Conservation (phyloP, 371 early-diverging fungal genomes). For the Smittium mucronatum region DNA sequence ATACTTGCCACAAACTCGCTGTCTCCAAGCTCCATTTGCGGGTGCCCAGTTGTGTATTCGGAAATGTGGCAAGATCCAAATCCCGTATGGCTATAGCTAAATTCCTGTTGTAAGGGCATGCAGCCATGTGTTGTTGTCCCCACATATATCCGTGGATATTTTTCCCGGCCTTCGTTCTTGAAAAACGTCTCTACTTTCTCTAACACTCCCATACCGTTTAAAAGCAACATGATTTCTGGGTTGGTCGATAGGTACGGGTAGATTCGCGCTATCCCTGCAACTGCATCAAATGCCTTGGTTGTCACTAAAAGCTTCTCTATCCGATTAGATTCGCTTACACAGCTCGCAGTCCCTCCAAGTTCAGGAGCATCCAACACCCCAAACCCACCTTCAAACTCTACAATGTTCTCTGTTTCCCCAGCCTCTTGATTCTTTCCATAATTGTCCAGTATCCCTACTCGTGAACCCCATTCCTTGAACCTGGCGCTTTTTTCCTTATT, state of each 20-base stretch:
- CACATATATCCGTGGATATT: conserved; percentile 27
- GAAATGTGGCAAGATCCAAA: conserved; percentile 30
- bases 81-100: conserved; percentile 37
- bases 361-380: neutral
- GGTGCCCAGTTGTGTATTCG: conserved; percentile 24
- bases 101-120: conserved; percentile 33
- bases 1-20: conserved; percentile 19
- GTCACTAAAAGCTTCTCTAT: conserved; percentile 27
- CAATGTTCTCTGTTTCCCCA: conserved; percentile 14
- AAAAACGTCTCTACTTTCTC: conserved; percentile 35
- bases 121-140: conserved; percentile 44
- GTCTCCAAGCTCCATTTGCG: conserved; percentile 8
- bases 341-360: neutral
- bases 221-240: conserved; percentile 39
- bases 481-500: conserved; percentile 17
- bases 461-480: conserved; percentile 16
- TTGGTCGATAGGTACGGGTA: conserved; percentile 25
- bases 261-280: conserved; percentile 32
- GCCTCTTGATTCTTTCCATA: conserved; percentile 14
- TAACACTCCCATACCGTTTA: conserved; percentile 51
- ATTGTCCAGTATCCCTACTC: conserved; percentile 17
- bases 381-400: neutral
- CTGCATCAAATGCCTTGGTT: conserved; percentile 38
- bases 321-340: neutral
- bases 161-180: neutral